These are phyloP conservation scores for Nakaseomyces nivariensis DNA, from an alignment of 1,139 yeast species.

Conservation along the genomic window DNA sequence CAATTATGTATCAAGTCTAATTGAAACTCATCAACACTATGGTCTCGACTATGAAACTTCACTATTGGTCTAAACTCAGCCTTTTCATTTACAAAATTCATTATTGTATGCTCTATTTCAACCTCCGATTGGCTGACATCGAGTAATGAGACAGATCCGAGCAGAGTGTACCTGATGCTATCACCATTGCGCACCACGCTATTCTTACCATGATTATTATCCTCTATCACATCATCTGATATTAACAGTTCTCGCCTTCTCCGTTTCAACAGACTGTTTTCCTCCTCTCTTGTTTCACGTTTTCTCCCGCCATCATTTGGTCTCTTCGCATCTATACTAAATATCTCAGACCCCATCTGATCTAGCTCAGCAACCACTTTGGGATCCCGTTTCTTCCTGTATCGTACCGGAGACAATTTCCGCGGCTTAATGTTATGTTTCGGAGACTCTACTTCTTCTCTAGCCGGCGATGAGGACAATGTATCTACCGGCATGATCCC, in stretches of 20 bases:
- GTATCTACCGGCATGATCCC: conserved; percentile 4
- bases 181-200: not conserved
- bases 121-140: conserved; percentile 2
- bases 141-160: not conserved
- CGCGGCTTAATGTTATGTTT: not conserved
- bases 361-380: conserved; percentile 2
- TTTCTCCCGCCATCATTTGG: not conserved
- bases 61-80: not conserved
- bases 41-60: not conserved
- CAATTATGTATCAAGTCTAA: not conserved
- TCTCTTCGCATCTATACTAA: not conserved
- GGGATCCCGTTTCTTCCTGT: conserved; percentile 1
- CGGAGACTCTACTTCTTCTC: not conserved
- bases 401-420: conserved; percentile 1
- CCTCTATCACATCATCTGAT: not conserved
- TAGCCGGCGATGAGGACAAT: conserved; percentile 3
- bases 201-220: not conserved
- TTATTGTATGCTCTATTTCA: not conserved
- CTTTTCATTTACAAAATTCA: not conserved
- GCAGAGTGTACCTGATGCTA: not conserved
- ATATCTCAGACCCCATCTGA: not conserved
- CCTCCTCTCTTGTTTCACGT: not conserved
- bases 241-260: not conserved
- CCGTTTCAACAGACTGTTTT: not conserved
- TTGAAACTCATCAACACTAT: not conserved